Evolutionary conservation across 768 basidiomycete species (phyloP).

Genomic region (Leccinum aurantiacum): DNA sequence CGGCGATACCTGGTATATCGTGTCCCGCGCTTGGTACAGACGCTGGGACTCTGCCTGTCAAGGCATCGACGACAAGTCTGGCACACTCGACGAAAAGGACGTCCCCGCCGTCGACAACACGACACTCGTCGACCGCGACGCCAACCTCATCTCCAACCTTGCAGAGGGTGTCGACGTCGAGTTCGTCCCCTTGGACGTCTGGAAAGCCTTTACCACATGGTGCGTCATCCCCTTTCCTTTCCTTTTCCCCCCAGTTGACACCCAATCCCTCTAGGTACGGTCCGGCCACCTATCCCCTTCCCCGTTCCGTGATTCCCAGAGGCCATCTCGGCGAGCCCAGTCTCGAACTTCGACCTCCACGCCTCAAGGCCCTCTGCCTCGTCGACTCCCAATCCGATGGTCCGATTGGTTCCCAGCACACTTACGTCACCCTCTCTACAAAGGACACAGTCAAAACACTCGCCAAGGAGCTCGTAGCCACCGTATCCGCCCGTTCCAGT

Average conservation of each 20-base stretch:
- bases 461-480: constrained; percentile 40
- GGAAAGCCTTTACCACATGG: constrained; percentile 71
- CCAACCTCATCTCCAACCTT: constrained; percentile 43
- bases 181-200: constrained; percentile 70
- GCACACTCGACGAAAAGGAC: constrained; percentile 56
- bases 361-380: constrained; percentile 56
- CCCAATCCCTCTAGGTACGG: constrained; percentile 66
- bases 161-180: constrained; percentile 70
- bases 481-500: constrained; percentile 33
- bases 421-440: constrained; percentile 48
- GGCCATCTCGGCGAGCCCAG: constrained; percentile 49
- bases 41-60: constrained; percentile 74
- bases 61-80: constrained; percentile 69
- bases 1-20: constrained; percentile 79
- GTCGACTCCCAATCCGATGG: constrained; percentile 27
- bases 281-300: constrained; percentile 49
- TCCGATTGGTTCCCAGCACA: constrained; percentile 31
- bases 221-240: constrained; percentile 8
- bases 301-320: constrained; percentile 64
- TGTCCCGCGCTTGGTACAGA: constrained; percentile 70
- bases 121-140: constrained; percentile 54
- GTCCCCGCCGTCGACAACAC: constrained; percentile 79
- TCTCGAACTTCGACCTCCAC: constrained; percentile 74
- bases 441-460: constrained; percentile 49
- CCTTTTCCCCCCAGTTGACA: constrained; percentile 3